phyloP scores from a whole-genome alignment of 2,329 filamentous ascomycete species.

The Lecanoromycetidae sp. region DNA sequence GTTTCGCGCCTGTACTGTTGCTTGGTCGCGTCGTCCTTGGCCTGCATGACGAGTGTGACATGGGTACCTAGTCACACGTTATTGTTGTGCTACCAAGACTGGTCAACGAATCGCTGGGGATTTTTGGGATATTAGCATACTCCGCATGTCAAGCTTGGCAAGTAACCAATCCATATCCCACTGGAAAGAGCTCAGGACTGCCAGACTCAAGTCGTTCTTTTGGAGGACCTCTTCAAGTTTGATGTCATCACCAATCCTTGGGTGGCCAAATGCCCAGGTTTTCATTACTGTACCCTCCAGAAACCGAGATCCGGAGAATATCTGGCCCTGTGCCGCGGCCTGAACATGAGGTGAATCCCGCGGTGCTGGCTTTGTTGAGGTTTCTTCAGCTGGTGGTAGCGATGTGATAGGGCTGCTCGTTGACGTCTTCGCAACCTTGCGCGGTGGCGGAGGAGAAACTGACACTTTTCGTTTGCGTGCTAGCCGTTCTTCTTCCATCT shows the following conservation, averaged over 20 bases:
- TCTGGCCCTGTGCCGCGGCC: background rate
- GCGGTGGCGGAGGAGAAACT: constrained; percentile 24
- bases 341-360: background rate
- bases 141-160: constrained; percentile 51
- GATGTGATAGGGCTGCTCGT: background rate
- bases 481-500: constrained; percentile 72
- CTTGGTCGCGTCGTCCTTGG: constrained; percentile 36
- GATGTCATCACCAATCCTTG: constrained; percentile 55
- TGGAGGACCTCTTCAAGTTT: constrained; percentile 80
- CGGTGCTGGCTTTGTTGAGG: background rate
- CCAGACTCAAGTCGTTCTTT: constrained; percentile 56
- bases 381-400: background rate
- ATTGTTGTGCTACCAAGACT: no score
- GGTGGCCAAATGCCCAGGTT: constrained; percentile 59
- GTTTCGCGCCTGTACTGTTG: constrained; percentile 30
- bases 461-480: constrained; percentile 48
- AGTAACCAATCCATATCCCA: constrained; percentile 75
- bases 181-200: constrained; percentile 75
- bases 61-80: constrained; percentile 5
- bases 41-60: constrained; percentile 47
- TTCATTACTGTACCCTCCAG: constrained; percentile 60
- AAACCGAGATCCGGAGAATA: constrained; percentile 25
- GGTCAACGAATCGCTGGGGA: no score
- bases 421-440: background rate
- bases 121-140: constrained; percentile 33